Evolutionary conservation across 345 rosid species (phyloP).

Genomic region (Rhizophora apiculata): DNA sequence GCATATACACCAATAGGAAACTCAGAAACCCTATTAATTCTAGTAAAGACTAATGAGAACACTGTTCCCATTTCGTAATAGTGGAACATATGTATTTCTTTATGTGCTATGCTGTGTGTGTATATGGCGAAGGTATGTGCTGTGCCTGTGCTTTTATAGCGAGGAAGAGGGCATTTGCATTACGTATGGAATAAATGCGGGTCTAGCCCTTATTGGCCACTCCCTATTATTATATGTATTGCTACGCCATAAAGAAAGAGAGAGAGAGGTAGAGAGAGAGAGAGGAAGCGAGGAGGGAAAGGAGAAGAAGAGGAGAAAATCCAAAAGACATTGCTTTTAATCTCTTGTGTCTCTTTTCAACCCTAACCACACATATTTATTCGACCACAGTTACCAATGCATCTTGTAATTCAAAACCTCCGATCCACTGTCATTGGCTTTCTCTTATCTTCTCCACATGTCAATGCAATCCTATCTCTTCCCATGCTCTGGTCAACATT

Average conservation of each 20-base stretch:
- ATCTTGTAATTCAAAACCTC: constrained; percentile 38
- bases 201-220: constrained; percentile 19
- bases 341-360: constrained; percentile 6
- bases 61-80: constrained; percentile 9
- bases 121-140: not conserved
- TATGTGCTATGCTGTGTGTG: not conserved
- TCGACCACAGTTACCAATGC: constrained; percentile 41
- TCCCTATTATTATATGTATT: not conserved
- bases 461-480: constrained; percentile 10
- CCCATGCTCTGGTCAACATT: constrained; percentile 16
- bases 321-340: constrained; percentile 12
- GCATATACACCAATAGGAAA: not conserved
- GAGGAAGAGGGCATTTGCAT: constrained; percentile 18
- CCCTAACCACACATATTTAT: constrained; percentile 32
- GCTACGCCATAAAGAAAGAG: not conserved
- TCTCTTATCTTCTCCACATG: not conserved
- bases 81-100: constrained; percentile 2
- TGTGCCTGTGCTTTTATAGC: constrained; percentile 24
- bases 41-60: no score
- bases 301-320: not conserved
- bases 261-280: not conserved
- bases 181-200: constrained; percentile 33
- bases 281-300: not conserved
- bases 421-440: constrained; percentile 12
- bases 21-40: constrained; percentile 1